Evolutionary conservation across 805 yeast species (phyloP), one percentile per base, ranked within the genome.

Genomic region (Komagataella mondaviorum): DNA sequence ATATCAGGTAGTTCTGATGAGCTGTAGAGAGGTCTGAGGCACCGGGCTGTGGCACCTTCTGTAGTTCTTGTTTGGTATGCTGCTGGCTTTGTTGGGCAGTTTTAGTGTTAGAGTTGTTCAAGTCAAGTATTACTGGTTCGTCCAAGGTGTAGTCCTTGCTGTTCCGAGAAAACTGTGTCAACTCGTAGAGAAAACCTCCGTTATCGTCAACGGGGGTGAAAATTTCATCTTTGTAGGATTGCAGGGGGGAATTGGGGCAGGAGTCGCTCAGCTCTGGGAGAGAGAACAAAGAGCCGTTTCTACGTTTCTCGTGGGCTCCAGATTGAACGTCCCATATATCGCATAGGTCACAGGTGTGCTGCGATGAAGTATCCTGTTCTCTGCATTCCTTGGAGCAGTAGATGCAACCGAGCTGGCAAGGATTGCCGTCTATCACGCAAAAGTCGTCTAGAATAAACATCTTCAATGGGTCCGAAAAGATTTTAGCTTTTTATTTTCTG

Each of bases 341-440:
- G 39, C 39, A 30, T 2, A 30, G 39, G 8, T 30, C 39, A 14
- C 39, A 30, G 39, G 39, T 30, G 39, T 30, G 39, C 39, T 30
- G 23, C 12, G 47, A n/a, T 14, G 36, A 22, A n/a, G 46, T 8
- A 24, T 53, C 55, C 24, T 43, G 43, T 16, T 44, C 16, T 7
- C 52, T 53, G 46, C 57, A 55, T 24, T 49, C 46, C 44, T 51
- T 50, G n/a, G 55, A 55, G 47, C 57, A 55, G 48, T 55, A 55
- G 20, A 55, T 47, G 16, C 49, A 51, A 3, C 51, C 53, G 5
- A 49, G 51, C 46, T 48, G 51, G 48, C 57, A 53, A 23, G 54
- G 51, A 12, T 53, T 46, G 47, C 55, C 57, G 47, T 55, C 57
- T 23, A 55, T 52, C 24, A 55, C 52, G 50, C 57, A 55, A 39